Evolutionary conservation across 2,329 filamentous ascomycete species (phyloP).

Genomic region (Aspergillus udagawae): DNA sequence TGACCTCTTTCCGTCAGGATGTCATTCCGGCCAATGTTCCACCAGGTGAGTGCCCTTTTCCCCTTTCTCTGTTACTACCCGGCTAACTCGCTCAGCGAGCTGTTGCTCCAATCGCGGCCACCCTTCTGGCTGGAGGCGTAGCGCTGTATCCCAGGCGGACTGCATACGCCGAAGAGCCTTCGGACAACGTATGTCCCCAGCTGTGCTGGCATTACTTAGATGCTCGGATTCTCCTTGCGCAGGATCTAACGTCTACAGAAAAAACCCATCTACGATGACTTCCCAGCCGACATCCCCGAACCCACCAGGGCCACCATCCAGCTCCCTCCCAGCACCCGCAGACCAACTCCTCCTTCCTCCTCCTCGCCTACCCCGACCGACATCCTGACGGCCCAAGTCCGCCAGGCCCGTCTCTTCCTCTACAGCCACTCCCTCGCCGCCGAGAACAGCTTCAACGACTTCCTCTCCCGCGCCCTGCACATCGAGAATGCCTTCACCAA

Average conservation of each 20-base stretch:
- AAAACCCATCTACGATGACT: slow-evolving; percentile 45
- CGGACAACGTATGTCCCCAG: slow-evolving; percentile 27
- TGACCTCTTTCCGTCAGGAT: slow-evolving; percentile 29
- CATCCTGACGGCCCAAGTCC: slow-evolving; percentile 78
- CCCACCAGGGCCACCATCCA: slow-evolving; percentile 5
- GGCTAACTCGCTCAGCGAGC: slow-evolving; percentile 33
- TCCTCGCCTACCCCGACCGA: slow-evolving; percentile 75
- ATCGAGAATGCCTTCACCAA: slow-evolving; percentile 86
- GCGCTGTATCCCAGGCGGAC: slow-evolving; percentile 39
- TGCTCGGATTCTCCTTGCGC: too few relatives aligned
- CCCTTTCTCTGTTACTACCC: background rate
- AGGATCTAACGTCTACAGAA: slow-evolving; percentile 25
- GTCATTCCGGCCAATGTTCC: slow-evolving; percentile 40
- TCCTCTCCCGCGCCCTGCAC: slow-evolving; percentile 74
- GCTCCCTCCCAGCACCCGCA: slow-evolving; percentile 10
- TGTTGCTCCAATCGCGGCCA: slow-evolving; percentile 38
- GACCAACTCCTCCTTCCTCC: slow-evolving; percentile 17
- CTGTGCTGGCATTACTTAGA: too few relatives aligned
- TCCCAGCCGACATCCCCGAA: slow-evolving; percentile 29
- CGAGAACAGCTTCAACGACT: slow-evolving; percentile 78
- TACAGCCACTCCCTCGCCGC: slow-evolving; percentile 69
- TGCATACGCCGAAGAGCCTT: slow-evolving; percentile 41
- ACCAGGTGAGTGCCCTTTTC: slow-evolving; percentile 29
- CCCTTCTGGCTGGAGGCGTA: slow-evolving; percentile 38
- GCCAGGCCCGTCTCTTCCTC: slow-evolving; percentile 72